Conservation (phyloP, 768 basidiomycete genomes). For the Lactarius akahatsu region DNA sequence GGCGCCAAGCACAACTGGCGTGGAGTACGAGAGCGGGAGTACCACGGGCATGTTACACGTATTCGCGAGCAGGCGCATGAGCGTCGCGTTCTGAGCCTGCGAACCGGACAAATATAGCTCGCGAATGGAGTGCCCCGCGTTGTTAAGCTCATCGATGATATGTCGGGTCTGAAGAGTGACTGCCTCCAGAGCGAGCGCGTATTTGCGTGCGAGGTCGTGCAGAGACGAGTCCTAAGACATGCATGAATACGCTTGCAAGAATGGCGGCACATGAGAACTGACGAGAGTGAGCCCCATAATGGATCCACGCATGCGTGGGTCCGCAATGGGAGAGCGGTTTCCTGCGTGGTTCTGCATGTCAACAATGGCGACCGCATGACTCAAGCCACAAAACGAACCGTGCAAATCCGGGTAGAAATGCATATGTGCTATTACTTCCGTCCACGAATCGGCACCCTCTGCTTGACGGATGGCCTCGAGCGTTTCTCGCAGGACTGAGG, state of each 20-base stretch:
- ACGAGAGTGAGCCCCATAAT: conserved; percentile 84
- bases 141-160: conserved; percentile 89
- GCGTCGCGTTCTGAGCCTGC: conserved; percentile 82
- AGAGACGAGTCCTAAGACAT: conserved; percentile 61
- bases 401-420: conserved; percentile 97
- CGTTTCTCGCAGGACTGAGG: conserved; percentile 66
- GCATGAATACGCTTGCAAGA: not conserved
- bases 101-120: conserved; percentile 92
- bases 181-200: conserved; percentile 87
- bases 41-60: conserved; percentile 80
- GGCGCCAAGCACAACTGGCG: conserved; percentile 87
- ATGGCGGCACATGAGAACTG: conserved; percentile 26
- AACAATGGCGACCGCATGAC: not conserved
- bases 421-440: conserved; percentile 85
- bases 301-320: conserved; percentile 92
- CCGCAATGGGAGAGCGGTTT: conserved; percentile 94
- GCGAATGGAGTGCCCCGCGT: conserved; percentile 76
- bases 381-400: conserved; percentile 45
- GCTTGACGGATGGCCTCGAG: conserved; percentile 66
- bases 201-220: conserved; percentile 83
- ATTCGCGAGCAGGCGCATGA: conserved; percentile 91
- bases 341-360: conserved; percentile 45
- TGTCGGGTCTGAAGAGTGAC: conserved; percentile 94
- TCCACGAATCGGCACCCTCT: conserved; percentile 55
- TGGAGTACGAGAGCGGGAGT: conserved; percentile 70